Evolutionary conservation across 1,284 basidiomycete species (phyloP), one percentile per base, ranked within the genome.

Genomic region (Microbotryum saponariae): DNA sequence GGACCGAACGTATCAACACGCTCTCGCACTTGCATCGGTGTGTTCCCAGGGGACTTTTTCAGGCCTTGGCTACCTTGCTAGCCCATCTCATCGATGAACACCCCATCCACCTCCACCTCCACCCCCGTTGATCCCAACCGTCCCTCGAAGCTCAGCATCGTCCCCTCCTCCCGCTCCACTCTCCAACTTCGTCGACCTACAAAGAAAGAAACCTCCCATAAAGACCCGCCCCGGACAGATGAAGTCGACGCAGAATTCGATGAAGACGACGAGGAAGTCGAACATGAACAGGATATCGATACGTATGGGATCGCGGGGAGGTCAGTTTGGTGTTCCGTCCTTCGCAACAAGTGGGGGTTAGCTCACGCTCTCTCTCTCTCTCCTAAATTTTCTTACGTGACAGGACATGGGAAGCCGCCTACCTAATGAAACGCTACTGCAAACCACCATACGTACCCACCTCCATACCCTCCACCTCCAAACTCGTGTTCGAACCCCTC

Each of bases 301-400:
- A 77, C 77, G 57, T 88, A 83, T 72, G 86, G 87, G 6, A 88
- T 89, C 58, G 87, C 86, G 14, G 86, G 86, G 37, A 78, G 85
- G 86, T 87, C 77, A 75, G 66, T 64, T 49, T 31, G 31, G 2
- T 31, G 31, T 9, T 9, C 9, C 31, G 31, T 10, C 54, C 18
- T 37, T 52, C 47, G 37, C 18, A 20, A 5, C 18, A 23, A 27
- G 23, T 16, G 16, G 37, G 37, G 37, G 16, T 25, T 20, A 12
- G 27, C 20, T n/a, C 8, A 23, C 37, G 51, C 46, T 37, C 23
- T 31, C 33, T 29, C 8, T 57, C 23, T 46, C 14, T 21, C 45
- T 48, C 20, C n/a, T n/a, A n/a, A 25, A 4, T n/a, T 4, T 4
- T 9, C 29, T 12, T 37, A 12, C 18, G 8, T 21, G 4, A 45